Evolutionary conservation across 1,139 yeast species (phyloP), one percentile per base, ranked within the genome.

Genomic region (Yamadazyma taylorii): DNA sequence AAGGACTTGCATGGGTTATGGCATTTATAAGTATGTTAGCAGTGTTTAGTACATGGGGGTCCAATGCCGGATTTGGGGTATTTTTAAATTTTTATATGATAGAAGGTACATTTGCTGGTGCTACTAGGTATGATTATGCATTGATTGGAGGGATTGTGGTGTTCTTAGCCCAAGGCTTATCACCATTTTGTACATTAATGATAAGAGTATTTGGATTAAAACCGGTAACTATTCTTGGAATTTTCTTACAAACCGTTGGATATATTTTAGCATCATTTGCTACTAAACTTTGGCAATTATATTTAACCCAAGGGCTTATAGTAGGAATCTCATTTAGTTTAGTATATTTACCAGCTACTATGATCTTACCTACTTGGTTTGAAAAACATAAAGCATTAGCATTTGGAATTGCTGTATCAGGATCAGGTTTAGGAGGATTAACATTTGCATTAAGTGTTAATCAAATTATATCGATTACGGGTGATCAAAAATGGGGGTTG

Each of bases 1-100:
- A 79, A 17, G 86, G 86, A 1, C 75, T 75, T 45, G 88, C 87
- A 1, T 85, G 92, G 89, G 75, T 81, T 6, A 72, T 81, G 37
- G 78, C 81, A 0, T 38, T 73, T 2, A 75, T 84, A 46, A 76
- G 76, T 1, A 66, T 77, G 55, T 51, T 73, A 33, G 55, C 66
- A 17, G 55, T 61, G 21, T 66, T 80, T 33, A 72, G 78, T 22
- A 76, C 89, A 1, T 85, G 95, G 95, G 95, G 95, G 16, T 68
- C 81, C 32, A 82, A 81, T 51, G 76, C 86, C 4, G 75, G 79
- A 0, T 85, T 73, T 51, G 90, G 92, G 34, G 83, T 85, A 3
- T 83, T 78, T 48, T 60, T 85, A 24, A 72, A 78, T 25, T 79
- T 66, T 51, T 85, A 81, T 52, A 53, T 79, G 17, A 40, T 43